Conservation (phyloP, 2,329 filamentous ascomycete genomes). For the Calonectria hongkongensis region DNA sequence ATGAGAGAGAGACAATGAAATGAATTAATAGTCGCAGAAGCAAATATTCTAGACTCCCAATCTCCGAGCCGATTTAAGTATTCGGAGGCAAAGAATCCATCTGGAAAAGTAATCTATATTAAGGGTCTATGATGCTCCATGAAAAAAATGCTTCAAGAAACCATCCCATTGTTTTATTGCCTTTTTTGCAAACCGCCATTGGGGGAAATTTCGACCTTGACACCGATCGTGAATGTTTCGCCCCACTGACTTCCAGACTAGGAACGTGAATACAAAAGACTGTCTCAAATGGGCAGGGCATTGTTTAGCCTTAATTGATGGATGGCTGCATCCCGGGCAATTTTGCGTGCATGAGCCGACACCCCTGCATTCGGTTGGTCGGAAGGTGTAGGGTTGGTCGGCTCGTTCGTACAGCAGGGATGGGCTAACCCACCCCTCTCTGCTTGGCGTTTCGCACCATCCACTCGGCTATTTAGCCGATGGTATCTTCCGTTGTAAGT, state of each 20-base stretch:
- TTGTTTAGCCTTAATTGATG: constrained; percentile 15
- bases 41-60: neutral
- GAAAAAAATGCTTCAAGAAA: neutral
- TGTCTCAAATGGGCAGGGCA: neutral
- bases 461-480: neutral
- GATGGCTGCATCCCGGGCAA: neutral
- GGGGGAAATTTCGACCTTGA: constrained; percentile 8
- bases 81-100: constrained; percentile 13
- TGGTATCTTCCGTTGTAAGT: neutral
- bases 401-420: neutral
- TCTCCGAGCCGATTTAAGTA: neutral
- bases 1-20: neutral
- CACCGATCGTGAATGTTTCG: neutral
- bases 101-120: neutral
- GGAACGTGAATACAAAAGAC: neutral
- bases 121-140: neutral
- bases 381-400: neutral
- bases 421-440: neutral
- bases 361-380: constrained; percentile 16
- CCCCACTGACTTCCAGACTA: neutral
- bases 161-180: neutral
- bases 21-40: neutral
- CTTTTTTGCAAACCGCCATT: neutral
- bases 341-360: neutral
- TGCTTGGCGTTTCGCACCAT: neutral